Evolutionary conservation across 148 eudicot genomes (phyloP), one percentile per base, ranked within the genome.

Genomic region (Selenicereus undatus): DNA sequence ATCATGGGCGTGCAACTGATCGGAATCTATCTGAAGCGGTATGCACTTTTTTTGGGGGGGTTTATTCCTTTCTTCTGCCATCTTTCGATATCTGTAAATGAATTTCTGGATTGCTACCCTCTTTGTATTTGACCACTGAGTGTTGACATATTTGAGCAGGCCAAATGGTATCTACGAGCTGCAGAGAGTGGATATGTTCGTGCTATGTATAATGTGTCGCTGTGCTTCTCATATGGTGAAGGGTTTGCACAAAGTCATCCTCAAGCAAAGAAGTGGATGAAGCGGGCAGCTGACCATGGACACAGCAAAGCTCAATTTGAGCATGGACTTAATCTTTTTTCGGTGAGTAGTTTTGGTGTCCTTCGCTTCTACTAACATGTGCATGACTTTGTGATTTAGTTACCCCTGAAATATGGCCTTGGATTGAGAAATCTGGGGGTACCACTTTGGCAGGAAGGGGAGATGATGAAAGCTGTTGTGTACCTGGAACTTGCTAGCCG

Each of bases 241-340:
- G 98, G 98, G 20, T 75, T 93, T 71, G 24, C 72, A 20, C 89
- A 78, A 56, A 88, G 83, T 76, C 91, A 87, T 85, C 74, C 86
- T 39, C 90, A 86, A 81, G 90, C 95, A 42, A 90, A 88, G 82
- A 93, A 90, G 83, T 95, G 98, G 98, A 95, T 95, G 98, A 91
- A 91, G 87, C 86, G 87, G 56, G 98, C 98, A 9, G 98, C 98
- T 85, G 97, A 93, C 82, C 93, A 86, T 82, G 98, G 98, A 62
- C 98, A 93, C 73, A 86, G 88, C 81, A 95, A 91, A 91, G 98
- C 95, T 20, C 98, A 93, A 71, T 90, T 89, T 64, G 97, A 95
- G 86, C 91, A 89, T 77, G 98, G 97, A 78, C 87, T 93, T 35
- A 75, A 84, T 86, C 90, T 95, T 58, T 95, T 90, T 83, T 84